These are phyloP conservation scores for Claviceps arundinis DNA, from an alignment of 2,329 filamentous ascomycete genomes.

Conservation along the genomic window DNA sequence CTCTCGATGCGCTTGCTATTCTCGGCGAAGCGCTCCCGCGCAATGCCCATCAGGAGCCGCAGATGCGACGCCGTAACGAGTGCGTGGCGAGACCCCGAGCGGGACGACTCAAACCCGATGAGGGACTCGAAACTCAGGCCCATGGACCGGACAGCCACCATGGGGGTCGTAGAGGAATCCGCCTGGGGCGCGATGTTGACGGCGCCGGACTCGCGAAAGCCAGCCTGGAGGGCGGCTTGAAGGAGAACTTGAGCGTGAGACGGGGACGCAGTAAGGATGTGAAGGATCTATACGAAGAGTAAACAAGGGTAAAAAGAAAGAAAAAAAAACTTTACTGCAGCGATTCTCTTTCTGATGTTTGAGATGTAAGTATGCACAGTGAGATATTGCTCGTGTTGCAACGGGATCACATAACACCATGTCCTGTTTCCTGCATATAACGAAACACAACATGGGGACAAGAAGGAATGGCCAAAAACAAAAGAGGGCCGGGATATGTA, in stretches of 20 bases:
- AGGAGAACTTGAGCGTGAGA: conserved; percentile 64
- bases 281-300: conserved; percentile 55
- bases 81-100: conserved; percentile 23
- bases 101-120: conserved; percentile 40
- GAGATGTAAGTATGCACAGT: too few species aligned
- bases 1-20: conserved; percentile 55
- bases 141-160: conserved; percentile 76
- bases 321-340: too few species aligned
- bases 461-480: too few species aligned
- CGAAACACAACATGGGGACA: too few species aligned
- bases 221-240: conserved; percentile 62
- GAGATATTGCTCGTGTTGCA: too few species aligned
- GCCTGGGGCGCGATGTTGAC: conserved; percentile 42
- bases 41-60: conserved; percentile 49
- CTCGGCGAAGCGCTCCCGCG: conserved; percentile 60
- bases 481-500: too few species aligned
- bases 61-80: conserved; percentile 58
- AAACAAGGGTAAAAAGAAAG: too few species aligned
- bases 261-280: conserved; percentile 66
- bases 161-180: conserved; percentile 38
- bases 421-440: too few species aligned
- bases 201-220: conserved; percentile 83
- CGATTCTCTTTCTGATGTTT: too few species aligned
- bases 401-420: too few species aligned
- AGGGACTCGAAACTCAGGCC: conserved; percentile 73